These are phyloP conservation scores for Emericellopsis terricola DNA, from an alignment of 495 filamentous ascomycete genomes.

Conservation along the genomic window DNA sequence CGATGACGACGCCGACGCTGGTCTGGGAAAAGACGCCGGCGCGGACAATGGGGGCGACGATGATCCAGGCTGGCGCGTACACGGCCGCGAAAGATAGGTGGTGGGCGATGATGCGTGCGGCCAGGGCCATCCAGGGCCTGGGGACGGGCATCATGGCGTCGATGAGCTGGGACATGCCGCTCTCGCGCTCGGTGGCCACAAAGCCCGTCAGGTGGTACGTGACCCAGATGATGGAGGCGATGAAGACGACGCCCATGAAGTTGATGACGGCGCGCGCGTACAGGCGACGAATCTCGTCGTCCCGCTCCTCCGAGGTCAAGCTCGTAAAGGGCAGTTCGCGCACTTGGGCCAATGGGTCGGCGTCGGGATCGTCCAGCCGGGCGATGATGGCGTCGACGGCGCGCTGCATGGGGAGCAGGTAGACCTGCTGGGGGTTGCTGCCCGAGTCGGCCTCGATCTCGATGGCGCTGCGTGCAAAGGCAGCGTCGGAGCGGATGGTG, in stretches of 20 bases:
- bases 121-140: constrained; percentile 46
- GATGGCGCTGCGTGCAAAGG: constrained; percentile 23
- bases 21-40: constrained; percentile 44
- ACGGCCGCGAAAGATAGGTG: constrained; percentile 49
- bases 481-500: constrained; percentile 54
- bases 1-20: constrained; percentile 36
- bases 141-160: constrained; percentile 67
- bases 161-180: constrained; percentile 60
- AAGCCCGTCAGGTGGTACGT: constrained; percentile 62
- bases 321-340: constrained; percentile 59
- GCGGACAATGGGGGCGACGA: constrained; percentile 42
- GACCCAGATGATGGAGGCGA: constrained; percentile 49
- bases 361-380: constrained; percentile 14
- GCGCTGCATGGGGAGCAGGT: constrained; percentile 58
- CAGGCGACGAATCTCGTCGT: constrained; percentile 36
- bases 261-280: constrained; percentile 56
- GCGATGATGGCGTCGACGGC: constrained; percentile 60
- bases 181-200: constrained; percentile 59
- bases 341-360: constrained; percentile 23
- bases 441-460: constrained; percentile 38
- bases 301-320: constrained; percentile 42
- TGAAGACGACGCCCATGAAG: constrained; percentile 48
- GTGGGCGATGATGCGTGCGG: constrained; percentile 44
- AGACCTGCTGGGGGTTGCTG: constrained; percentile 53
- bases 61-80: constrained; percentile 54